A percentile compares a stretch with the other conserved stretches of the same genome.
Evolutionary conservation across 805 yeast species (phyloP).

Genomic region (Monosporozyma unispora): DNA sequence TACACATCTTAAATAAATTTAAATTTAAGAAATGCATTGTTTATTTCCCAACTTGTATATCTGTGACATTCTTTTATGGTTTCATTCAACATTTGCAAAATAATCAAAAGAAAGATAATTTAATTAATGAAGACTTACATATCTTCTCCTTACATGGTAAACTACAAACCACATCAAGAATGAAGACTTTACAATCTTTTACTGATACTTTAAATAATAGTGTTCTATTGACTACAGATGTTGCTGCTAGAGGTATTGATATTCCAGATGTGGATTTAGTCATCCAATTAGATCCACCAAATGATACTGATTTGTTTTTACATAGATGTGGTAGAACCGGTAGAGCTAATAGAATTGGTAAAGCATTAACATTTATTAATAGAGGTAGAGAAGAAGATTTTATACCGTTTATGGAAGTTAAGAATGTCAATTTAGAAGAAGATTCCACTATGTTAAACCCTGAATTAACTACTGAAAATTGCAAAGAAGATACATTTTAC

Average conservation of each 20-base stretch:
- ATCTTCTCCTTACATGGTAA: constrained; percentile 86
- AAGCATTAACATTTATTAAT: constrained; percentile 64
- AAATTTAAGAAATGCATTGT: constrained; percentile 75
- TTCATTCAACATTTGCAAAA: constrained; percentile 38
- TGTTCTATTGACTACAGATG: constrained; percentile 85
- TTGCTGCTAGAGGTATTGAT: constrained; percentile 97
- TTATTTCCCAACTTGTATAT: constrained; percentile 82
- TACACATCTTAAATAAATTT: constrained; percentile 44
- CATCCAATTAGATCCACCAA: constrained; percentile 90
- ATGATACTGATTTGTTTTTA: constrained; percentile 81
- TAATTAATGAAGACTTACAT: constrained; percentile 27
- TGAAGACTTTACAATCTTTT: constrained; percentile 61
- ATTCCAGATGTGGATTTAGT: constrained; percentile 92
- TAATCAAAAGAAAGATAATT: constrained; percentile 12
- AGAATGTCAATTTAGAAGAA: constrained; percentile 45
- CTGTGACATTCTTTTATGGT: constrained; percentile 69
- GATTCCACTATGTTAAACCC: neutral
- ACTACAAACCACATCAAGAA: constrained; percentile 67
- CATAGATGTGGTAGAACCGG: constrained; percentile 96
- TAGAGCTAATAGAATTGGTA: constrained; percentile 78
- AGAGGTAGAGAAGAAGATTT: constrained; percentile 75
- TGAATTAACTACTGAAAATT: neutral
- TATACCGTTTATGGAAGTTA: constrained; percentile 69
- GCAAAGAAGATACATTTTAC: constrained; percentile 14
- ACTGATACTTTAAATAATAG: constrained; percentile 40